Conservation (phyloP, 805 yeast species). For the Hanseniaspora taiwanica region DNA sequence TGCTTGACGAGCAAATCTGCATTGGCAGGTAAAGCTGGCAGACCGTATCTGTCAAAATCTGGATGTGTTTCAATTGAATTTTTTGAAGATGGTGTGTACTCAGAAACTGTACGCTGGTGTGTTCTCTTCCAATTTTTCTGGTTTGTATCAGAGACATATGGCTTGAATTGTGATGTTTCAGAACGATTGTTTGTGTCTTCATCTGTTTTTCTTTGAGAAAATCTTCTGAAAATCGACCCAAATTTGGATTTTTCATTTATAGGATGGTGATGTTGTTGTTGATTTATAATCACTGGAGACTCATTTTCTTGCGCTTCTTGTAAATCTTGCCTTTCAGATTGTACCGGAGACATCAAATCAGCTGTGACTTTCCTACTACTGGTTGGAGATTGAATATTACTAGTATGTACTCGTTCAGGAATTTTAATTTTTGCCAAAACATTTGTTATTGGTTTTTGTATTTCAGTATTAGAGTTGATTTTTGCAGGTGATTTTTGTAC, state of each 20-base stretch:
- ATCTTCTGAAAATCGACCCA: constrained; percentile 23
- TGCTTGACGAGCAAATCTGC: constrained; percentile 22
- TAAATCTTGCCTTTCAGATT: background rate
- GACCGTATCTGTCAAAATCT: constrained; percentile 16
- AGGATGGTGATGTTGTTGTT: background rate
- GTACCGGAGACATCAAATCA: background rate
- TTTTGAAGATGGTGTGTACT: constrained; percentile 18
- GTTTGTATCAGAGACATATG: constrained; percentile 3
- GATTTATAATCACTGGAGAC: too few species aligned
- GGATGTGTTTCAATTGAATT: too few species aligned
- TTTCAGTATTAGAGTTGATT: background rate
- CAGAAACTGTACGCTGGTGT: constrained; percentile 29
- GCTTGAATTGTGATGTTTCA: background rate
- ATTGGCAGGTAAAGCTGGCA: constrained; percentile 24
- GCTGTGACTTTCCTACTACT: constrained; percentile 22
- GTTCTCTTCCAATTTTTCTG: constrained; percentile 11
- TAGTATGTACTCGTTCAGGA: constrained; percentile 39
- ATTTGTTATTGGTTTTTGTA: constrained; percentile 6
- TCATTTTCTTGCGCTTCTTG: too few species aligned
- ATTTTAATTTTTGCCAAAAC: constrained; percentile 30
- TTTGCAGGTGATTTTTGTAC: constrained; percentile 2
- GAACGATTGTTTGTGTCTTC: constrained; percentile 1
- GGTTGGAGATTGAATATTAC: constrained; percentile 33
- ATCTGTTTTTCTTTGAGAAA: constrained; percentile 21
- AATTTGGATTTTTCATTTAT: constrained; percentile 15